Evolutionary conservation across 2,329 filamentous ascomycete species (phyloP).

Genomic region (Alternaria triticimaculans): DNA sequence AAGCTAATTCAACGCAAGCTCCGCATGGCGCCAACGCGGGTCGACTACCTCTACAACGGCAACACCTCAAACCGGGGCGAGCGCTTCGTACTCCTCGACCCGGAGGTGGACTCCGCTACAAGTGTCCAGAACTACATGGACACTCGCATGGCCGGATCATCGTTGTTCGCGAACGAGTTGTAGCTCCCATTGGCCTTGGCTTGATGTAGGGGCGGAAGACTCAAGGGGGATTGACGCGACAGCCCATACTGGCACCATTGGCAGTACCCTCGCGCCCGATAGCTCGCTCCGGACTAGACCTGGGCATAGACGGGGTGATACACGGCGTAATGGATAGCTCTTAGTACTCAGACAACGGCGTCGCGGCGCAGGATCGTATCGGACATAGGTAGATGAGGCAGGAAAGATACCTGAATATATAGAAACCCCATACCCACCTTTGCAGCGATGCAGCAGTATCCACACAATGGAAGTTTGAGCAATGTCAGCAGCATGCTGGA

Average conservation of each 20-base stretch:
- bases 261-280: neutral
- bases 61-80: neutral
- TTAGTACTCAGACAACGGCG: neutral
- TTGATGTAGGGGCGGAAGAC: neutral
- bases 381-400: neutral
- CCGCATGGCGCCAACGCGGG: neutral
- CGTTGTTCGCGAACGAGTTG: too few species aligned
- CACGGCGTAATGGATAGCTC: neutral
- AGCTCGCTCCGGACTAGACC: neutral
- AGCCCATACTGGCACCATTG: neutral
- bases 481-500: neutral
- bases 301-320: neutral
- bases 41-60: neutral
- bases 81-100: neutral
- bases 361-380: neutral
- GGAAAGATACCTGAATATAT: neutral
- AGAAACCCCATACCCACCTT: neutral
- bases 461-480: neutral
- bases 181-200: too few species aligned
- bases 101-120: too few species aligned
- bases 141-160: too few species aligned
- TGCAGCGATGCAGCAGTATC: neutral
- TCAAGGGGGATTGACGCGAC: neutral
- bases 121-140: too few species aligned
- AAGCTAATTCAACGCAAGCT: neutral